Evolutionary conservation across 2,329 filamentous ascomycete genomes (phyloP), one percentile per base, ranked within the genome.

Genomic region (Sporothrix mexicana): DNA sequence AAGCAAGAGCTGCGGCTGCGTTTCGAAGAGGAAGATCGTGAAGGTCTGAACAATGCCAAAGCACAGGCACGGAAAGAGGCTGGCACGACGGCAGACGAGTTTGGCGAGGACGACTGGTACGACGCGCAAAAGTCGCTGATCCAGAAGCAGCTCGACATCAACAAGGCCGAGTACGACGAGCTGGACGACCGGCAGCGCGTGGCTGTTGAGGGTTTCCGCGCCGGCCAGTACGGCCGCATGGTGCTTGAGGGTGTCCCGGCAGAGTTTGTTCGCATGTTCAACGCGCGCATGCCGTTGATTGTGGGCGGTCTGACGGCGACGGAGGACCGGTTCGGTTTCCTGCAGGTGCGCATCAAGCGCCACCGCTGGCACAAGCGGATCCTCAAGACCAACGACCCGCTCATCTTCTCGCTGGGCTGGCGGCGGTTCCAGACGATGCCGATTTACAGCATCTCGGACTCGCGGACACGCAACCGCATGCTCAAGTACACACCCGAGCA

Each of bases 351-450:
- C 69, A 97, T 99, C 85, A 99, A 99, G 88, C 89, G 94, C 71
- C 96, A 99, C 81, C 88, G 96, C 76, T 99, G 97, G 97, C 96
- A 99, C 85, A 98, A 98, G 88, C 97, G 96, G 85, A 98, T 98
- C 77, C 87, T 99, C 77, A 99, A 99, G 85, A 98, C 94, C 47
- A 97, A 97, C 80, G 96, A 99, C 79, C 97, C 96, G 17, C 87
- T 99, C 69, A 97, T 99, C 80, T 96, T 99, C 85, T 98, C 95
- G 1, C 87, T 99, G 59, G 96, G 96, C 57, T 99, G 96, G 96
- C 88, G 96, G 69, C 89, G 96, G 74, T 99, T 99, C 85, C 96
- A 98, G 83, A 91, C 92, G 6, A 85, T 96, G 77, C 95, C 95
- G 20, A 90, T 98, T 74, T 99, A 98, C 88, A 96, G 92, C 83